Evolutionary conservation across 2,329 filamentous ascomycete genomes (phyloP).

Genomic region (Fusarium piperis): DNA sequence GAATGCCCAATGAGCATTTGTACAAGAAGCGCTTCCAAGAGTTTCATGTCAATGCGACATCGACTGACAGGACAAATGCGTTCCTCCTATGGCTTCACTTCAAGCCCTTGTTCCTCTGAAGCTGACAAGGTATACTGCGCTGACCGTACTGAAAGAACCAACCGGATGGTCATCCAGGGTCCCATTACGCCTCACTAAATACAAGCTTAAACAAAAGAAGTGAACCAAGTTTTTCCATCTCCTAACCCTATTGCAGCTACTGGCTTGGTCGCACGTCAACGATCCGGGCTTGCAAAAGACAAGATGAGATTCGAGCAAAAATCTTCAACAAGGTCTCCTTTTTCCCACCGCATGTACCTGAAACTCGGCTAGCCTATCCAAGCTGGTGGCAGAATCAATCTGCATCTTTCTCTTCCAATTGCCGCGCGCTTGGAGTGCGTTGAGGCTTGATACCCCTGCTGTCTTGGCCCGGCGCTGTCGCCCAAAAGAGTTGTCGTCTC

Average conservation of each 20-base stretch:
- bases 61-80: not conserved
- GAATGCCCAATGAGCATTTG: not conserved
- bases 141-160: not conserved
- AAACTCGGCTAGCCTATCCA: constrained; percentile 1
- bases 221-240: not conserved
- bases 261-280: not conserved
- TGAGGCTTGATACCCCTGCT: constrained; percentile 8
- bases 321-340: not conserved
- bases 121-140: not conserved
- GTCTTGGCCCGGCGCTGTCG: constrained; percentile 16
- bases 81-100: not conserved
- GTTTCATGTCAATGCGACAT: not conserved
- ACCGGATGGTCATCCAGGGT: not conserved
- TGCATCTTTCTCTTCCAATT: not conserved
- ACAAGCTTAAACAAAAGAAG: not conserved
- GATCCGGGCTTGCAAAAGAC: not conserved
- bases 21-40: not conserved
- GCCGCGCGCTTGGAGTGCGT: constrained; percentile 26
- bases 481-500: constrained; percentile 24
- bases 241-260: not conserved
- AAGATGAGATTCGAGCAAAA: not conserved
- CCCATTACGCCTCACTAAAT: not conserved
- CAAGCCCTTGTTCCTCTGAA: not conserved
- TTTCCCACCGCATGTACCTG: not conserved
- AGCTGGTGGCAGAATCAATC: not conserved